These are phyloP conservation scores for Ambrosia trifida DNA, from an alignment of 129 eudicot genomes.

Conservation along the genomic window DNA sequence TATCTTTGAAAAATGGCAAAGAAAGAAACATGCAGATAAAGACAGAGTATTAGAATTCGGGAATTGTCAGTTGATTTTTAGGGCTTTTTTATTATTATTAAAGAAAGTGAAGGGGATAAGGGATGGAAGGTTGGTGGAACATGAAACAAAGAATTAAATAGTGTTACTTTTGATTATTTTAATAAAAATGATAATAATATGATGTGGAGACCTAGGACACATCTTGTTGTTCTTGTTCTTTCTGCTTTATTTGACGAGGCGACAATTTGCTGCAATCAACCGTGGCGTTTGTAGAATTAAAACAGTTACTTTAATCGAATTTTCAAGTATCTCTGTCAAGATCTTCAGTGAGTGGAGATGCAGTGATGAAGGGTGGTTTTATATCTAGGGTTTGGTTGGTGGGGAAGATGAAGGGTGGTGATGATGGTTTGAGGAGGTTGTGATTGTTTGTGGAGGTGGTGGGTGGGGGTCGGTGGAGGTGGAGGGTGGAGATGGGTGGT, in stretches of 20 bases:
- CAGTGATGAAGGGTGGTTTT: too few relatives aligned
- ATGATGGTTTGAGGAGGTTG: too few relatives aligned
- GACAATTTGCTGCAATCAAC: conserved; percentile 19
- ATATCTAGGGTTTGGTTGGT: too few relatives aligned
- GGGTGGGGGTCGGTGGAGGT: too few relatives aligned
- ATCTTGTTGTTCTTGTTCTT: conserved; percentile 24
- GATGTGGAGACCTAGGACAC: conserved; percentile 14
- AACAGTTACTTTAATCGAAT: background rate
- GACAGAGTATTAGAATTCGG: conserved; percentile 28
- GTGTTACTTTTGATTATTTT: conserved; percentile 6
- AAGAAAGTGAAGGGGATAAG: conserved; percentile 30
- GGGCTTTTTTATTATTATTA: background rate
- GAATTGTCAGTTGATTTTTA: conserved; percentile 1
- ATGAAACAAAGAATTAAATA: conserved; percentile 8
- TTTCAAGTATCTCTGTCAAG: too few relatives aligned
- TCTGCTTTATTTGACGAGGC: conserved; percentile 27
- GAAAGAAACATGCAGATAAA: conserved; percentile 24
- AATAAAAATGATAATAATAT: background rate
- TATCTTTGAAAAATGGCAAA: conserved; percentile 15
- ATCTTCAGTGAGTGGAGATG: too few relatives aligned
- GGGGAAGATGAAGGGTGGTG: too few relatives aligned
- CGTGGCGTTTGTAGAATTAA: conserved; percentile 22
- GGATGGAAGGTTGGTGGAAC: background rate
- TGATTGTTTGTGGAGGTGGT: too few relatives aligned
- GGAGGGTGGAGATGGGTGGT: too few relatives aligned